Evolutionary conservation across 2,329 filamentous ascomycete genomes (phyloP).

Genomic region (Aspergillus aculeatinus): DNA sequence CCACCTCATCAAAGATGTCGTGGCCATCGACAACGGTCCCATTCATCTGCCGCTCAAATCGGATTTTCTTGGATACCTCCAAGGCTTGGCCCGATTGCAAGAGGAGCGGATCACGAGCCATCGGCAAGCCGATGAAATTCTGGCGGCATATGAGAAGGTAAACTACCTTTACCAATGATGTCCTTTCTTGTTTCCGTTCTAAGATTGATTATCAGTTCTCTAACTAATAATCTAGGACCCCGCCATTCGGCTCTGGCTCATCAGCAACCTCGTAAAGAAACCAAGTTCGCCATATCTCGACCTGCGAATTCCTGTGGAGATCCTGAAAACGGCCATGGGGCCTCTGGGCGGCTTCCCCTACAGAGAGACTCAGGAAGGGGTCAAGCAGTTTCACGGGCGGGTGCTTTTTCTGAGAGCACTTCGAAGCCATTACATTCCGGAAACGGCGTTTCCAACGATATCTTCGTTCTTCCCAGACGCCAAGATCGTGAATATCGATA

Average conservation of each 20-base stretch:
- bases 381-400: slow-evolving; percentile 33
- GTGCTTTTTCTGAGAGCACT: slow-evolving; percentile 23
- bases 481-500: slow-evolving; percentile 30
- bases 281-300: no score
- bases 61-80: slow-evolving; percentile 56
- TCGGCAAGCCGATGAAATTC: slow-evolving; percentile 5
- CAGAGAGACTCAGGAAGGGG: no score
- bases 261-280: slow-evolving; percentile 4
- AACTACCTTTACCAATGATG: no score
- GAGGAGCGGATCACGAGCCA: not conserved
- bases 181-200: no score
- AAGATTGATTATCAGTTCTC: no score
- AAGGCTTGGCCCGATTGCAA: slow-evolving; percentile 2
- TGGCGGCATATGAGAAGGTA: slow-evolving; percentile 4
- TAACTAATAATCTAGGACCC: not conserved
- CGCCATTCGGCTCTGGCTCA: slow-evolving; percentile 4
- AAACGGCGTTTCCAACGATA: slow-evolving; percentile 39
- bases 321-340: no score
- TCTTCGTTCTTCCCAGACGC: slow-evolving; percentile 29
- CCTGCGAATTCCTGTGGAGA: no score
- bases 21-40: slow-evolving; percentile 27
- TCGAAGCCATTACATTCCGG: slow-evolving; percentile 51
- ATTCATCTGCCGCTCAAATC: slow-evolving; percentile 16
- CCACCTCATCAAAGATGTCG: slow-evolving; percentile 18
- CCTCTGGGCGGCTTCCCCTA: no score